phyloP scores from a whole-genome alignment of 2,329 filamentous ascomycete species.

The Fusarium praegraminearum region DNA sequence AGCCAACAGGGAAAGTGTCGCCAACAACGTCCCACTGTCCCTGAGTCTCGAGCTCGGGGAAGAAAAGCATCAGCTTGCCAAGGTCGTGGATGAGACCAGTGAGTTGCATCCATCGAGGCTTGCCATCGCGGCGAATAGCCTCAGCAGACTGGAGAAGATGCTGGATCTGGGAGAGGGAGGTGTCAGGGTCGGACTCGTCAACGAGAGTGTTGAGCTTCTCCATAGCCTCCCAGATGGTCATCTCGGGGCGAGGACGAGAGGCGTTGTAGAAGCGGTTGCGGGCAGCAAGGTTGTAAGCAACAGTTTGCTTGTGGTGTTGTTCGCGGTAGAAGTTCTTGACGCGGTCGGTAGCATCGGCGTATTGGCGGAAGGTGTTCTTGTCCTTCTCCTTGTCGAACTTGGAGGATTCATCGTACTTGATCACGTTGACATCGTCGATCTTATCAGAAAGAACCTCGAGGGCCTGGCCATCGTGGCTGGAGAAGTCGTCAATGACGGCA shows the following conservation, averaged over 20 bases:
- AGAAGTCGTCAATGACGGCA: slow-evolving; percentile 43
- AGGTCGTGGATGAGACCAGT: slow-evolving; percentile 83
- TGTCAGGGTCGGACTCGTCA: slow-evolving; percentile 92
- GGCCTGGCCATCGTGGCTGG: slow-evolving; percentile 43
- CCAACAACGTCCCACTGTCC: slow-evolving; percentile 96
- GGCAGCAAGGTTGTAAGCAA: slow-evolving; percentile 85
- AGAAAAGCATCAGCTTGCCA: slow-evolving; percentile 84
- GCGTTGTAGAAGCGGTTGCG: slow-evolving; percentile 70
- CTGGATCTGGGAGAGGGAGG: slow-evolving; percentile 87
- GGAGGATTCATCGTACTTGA: slow-evolving; percentile 65
- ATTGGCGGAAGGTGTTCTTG: slow-evolving; percentile 84
- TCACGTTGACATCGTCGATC: slow-evolving; percentile 65
- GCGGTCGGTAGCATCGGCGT: slow-evolving; percentile 83
- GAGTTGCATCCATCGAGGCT: slow-evolving; percentile 85
- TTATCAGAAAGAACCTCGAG: slow-evolving; percentile 64
- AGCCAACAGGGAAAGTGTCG: slow-evolving; percentile 84
- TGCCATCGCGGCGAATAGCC: slow-evolving; percentile 86
- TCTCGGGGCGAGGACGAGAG: slow-evolving; percentile 71
- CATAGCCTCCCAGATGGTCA: slow-evolving; percentile 92
- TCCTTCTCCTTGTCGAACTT: slow-evolving; percentile 81
- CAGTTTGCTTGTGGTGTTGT: slow-evolving; percentile 78
- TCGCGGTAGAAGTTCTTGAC: slow-evolving; percentile 89
- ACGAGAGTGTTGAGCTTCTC: slow-evolving; percentile 92
- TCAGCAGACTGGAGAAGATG: slow-evolving; percentile 90
- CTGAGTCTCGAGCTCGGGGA: slow-evolving; percentile 71